phyloP scores from a whole-genome alignment of 2,329 filamentous ascomycete genomes.

The Bipolaris zeicola region DNA sequence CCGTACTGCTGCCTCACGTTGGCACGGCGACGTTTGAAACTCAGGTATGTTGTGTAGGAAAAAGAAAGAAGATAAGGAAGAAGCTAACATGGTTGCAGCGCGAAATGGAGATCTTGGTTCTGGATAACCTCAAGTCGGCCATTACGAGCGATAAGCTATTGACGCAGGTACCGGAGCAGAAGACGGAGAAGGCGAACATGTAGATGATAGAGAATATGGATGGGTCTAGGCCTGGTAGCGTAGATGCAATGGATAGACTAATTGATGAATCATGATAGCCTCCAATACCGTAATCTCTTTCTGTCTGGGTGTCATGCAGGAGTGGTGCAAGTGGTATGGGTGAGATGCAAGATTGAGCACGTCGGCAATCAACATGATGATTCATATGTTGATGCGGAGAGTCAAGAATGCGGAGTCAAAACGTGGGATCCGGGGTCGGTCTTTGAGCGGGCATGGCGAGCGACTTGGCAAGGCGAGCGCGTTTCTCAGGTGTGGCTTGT shows the following conservation, averaged over 20 bases:
- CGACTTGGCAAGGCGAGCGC: neutral
- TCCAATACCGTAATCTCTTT: neutral
- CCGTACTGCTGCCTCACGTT: conserved; percentile 64
- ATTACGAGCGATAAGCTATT: conserved; percentile 63
- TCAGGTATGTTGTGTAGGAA: conserved; percentile 48
- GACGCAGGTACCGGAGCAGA: conserved; percentile 67
- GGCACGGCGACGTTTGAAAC: conserved; percentile 66
- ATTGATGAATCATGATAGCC: conserved; percentile 5
- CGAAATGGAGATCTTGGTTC: conserved; percentile 65
- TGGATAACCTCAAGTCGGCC: conserved; percentile 63
- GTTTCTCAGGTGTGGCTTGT: neutral
- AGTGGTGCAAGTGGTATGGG: neutral
- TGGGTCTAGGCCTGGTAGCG: neutral
- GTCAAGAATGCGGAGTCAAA: conserved; percentile 7
- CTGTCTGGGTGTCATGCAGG: neutral
- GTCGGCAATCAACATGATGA: too few relatives aligned
- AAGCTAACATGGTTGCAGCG: conserved; percentile 37
- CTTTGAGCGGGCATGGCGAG: conserved; percentile 19
- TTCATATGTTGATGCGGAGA: neutral
- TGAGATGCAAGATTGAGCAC: too few relatives aligned
- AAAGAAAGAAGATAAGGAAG: neutral
- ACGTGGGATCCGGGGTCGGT: conserved; percentile 27
- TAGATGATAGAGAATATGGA: conserved; percentile 9
- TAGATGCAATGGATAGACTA: conserved; percentile 9
- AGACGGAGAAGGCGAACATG: conserved; percentile 44